Conservation (phyloP, 225 moss, liverwort and hornwort species). For the Pleurozium schreberi region DNA sequence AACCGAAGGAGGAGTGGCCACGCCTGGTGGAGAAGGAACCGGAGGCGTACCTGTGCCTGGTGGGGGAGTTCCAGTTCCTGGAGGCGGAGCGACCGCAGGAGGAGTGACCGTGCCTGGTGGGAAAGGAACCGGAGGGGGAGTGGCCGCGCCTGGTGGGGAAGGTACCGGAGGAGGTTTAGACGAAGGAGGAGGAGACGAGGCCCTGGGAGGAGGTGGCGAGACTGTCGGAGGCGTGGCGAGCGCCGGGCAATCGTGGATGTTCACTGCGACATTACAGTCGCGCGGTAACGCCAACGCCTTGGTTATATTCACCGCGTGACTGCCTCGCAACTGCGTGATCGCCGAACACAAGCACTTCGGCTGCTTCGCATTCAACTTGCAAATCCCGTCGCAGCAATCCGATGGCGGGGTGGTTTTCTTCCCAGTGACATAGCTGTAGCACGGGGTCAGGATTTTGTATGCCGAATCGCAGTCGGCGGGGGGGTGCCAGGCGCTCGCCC, state of each 20-base stretch:
- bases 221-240: neutral
- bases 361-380: neutral
- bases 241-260: neutral
- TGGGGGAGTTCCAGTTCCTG: neutral
- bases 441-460: neutral
- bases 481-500: neutral
- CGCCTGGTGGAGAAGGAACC: neutral
- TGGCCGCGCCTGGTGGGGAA: neutral
- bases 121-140: neutral
- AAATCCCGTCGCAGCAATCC: neutral
- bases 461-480: neutral
- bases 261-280: neutral
- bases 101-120: neutral
- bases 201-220: neutral
- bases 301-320: neutral
- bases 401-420: neutral
- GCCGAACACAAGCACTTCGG: conserved; percentile 7
- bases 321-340: neutral
- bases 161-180: neutral
- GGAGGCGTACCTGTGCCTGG: neutral
- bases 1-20: neutral
- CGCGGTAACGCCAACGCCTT: neutral
- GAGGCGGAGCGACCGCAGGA: neutral
- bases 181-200: neutral
- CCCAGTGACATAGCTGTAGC: conserved; percentile 10